Base-by-base conservation (phyloP, 352 stramenopile species). In the Peronospora destructor region DNA sequence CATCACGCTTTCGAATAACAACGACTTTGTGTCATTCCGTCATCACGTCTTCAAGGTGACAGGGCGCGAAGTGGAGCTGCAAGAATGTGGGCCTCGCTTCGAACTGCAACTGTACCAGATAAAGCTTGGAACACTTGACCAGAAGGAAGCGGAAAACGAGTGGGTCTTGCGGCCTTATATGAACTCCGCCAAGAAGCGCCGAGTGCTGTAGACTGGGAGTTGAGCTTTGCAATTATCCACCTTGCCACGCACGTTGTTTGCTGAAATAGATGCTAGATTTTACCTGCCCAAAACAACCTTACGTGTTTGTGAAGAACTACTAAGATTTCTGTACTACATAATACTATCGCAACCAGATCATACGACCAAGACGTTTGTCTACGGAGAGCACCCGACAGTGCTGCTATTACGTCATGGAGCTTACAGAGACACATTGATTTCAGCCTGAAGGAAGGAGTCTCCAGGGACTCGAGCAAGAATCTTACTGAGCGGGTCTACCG, bases 141-240 rank as follows among this genome's bases (percentile, higher is more conserved):
- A 99, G 71, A 97, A 98, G 64, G 95, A 99, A 54, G 96, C 96
- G 3, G 96, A 99, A 63, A 98, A 97, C 63, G 97, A 99, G 71
- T 99, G 97, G 92, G 95, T 99, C 13, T 73, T 99, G 57, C 88
- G 95, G 54, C 96, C 96, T 19, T 99, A 99, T 80, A 98, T 98
- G 83, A 99, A 99, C 77, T 98, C 95, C n/a, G 92, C 95, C 49
- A 97, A 97, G 61, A 99, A 99, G 72, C 85, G 94, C 44, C 82
- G 88, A 51, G 69, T 95, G 17, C 64, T 98, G 47, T 93, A 71
- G 84, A 64, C 12, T 46, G 12, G 13, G 23, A 34, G n/a, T 29
- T 28, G 16, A 16, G 25, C 46, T 42, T n/a, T 25, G 49, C 3
- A 25, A 19, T 38, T 1, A 3, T 38, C 33, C n/a, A 38, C 33